phyloP scores from a whole-genome alignment of 2,329 filamentous ascomycete genomes.

The Zasmidium angulare region DNA sequence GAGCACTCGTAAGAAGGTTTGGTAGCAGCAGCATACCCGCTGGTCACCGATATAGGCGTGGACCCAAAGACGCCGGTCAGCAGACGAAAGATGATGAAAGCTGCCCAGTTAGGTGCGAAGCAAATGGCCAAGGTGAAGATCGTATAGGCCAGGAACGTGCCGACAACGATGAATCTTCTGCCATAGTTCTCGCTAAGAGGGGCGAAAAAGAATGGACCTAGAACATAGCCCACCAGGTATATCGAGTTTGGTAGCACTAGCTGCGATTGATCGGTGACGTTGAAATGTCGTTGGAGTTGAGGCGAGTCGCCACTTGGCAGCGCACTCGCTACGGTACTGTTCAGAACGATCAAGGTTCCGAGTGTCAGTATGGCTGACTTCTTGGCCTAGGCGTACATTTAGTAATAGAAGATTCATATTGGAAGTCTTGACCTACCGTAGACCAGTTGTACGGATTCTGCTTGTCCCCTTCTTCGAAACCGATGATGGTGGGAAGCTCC shows the following conservation, averaged over 20 bases:
- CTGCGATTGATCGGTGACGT: conserved; percentile 44
- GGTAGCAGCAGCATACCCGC: conserved; percentile 2
- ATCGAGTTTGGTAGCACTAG: conserved; percentile 46
- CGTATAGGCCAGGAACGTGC: conserved; percentile 14
- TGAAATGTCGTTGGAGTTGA: conserved; percentile 57
- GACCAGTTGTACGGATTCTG: conserved; percentile 41
- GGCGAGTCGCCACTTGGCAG: conserved; percentile 62
- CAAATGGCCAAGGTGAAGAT: conserved; percentile 44
- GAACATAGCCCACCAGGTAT: conserved; percentile 44
- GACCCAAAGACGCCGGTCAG: conserved; percentile 16
- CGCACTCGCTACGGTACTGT: conserved; percentile 64
- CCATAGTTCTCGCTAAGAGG: conserved; percentile 45
- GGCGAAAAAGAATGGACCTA: conserved; percentile 46
- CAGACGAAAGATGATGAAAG: conserved; percentile 18
- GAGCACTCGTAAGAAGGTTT: too few relatives aligned
- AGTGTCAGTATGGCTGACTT: conserved; percentile 55
- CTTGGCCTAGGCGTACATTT: conserved; percentile 4
- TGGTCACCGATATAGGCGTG: conserved; percentile 19
- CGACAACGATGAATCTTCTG: conserved; percentile 40
- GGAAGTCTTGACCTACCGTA: too few relatives aligned
- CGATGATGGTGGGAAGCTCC: conserved; percentile 27
- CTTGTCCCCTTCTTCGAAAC: conserved; percentile 37
- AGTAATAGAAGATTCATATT: neutral
- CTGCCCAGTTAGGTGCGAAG: conserved; percentile 34
- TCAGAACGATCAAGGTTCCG: conserved; percentile 59